A percentile compares a stretch with the other conserved stretches of the same genome.
Evolutionary conservation across 371 early-diverging fungal genomes (phyloP).

Genomic region (Apophysomyces ossiformis): DNA sequence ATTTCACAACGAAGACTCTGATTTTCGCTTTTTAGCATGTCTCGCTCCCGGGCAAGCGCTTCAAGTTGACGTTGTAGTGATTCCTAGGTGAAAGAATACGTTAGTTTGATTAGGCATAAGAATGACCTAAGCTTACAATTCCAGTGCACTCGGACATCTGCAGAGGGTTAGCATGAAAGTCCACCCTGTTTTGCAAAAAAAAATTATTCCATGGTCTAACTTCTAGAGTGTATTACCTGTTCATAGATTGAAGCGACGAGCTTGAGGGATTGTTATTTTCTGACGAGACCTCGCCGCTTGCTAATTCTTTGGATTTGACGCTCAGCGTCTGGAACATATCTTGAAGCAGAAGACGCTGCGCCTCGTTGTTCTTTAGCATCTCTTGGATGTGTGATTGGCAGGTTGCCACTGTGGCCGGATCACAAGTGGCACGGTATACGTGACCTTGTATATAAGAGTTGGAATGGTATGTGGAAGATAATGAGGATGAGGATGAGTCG

Average conservation of each 20-base stretch:
- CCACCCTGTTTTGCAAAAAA: too few relatives aligned
- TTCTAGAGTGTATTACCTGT: too few relatives aligned
- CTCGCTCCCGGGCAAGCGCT: slow-evolving; percentile 49
- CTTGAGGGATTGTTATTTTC: not conserved
- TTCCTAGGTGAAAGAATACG: slow-evolving; percentile 18
- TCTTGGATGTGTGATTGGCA: slow-evolving; percentile 37
- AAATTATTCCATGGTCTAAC: too few relatives aligned
- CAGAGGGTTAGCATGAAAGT: too few relatives aligned
- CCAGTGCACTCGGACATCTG: not conserved
- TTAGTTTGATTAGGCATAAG: not conserved
- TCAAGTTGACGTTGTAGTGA: slow-evolving; percentile 52
- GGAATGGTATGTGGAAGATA: slow-evolving; percentile 5
- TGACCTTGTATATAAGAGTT: slow-evolving; percentile 1
- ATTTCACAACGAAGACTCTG: slow-evolving; percentile 58
- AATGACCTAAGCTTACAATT: not conserved
- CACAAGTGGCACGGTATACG: slow-evolving; percentile 3
- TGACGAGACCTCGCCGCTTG: not conserved
- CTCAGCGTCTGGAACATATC: slow-evolving; percentile 22
- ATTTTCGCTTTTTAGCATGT: slow-evolving; percentile 56
- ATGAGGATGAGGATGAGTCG: not conserved
- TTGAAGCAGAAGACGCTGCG: slow-evolving; percentile 31
- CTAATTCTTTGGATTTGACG: not conserved
- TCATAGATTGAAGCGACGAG: too few relatives aligned
- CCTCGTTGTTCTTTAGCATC: slow-evolving; percentile 38
- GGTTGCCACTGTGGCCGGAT: slow-evolving; percentile 10